phyloP scores from a whole-genome alignment of 495 filamentous ascomycete genomes.

The Polyplosphaeria fusca region DNA sequence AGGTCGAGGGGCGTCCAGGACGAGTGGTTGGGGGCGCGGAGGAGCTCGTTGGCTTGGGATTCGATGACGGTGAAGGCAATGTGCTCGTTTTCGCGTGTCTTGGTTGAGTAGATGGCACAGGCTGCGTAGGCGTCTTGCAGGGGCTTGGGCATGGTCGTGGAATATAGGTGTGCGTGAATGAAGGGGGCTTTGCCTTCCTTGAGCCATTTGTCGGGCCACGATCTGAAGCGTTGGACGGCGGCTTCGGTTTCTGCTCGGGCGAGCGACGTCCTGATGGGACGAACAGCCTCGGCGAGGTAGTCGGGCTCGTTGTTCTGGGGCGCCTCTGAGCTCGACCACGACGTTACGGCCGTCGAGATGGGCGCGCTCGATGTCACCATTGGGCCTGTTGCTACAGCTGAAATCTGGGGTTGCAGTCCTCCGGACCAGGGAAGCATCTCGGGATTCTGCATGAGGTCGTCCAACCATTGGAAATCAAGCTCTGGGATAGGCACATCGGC shows the following conservation, averaged over 20 bases:
- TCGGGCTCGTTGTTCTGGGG: conserved; percentile 3
- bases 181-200: conserved; percentile 30
- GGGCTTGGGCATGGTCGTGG: conserved; percentile 14
- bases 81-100: conserved; percentile 13
- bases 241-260: conserved; percentile 17
- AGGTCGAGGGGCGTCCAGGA: conserved; percentile 27
- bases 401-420: conserved; percentile 11
- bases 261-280: not conserved
- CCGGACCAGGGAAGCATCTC: conserved; percentile 21
- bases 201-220: conserved; percentile 28
- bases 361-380: not conserved
- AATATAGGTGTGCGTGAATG: conserved; percentile 20
- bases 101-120: conserved; percentile 30
- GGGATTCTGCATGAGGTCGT: conserved; percentile 18
- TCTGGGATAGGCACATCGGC: conserved; percentile 13
- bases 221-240: conserved; percentile 22
- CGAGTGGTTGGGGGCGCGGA: conserved; percentile 11
- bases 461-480: conserved; percentile 29
- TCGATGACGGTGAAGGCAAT: conserved; percentile 30
- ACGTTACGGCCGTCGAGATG: not conserved
- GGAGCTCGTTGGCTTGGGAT: conserved; percentile 25
- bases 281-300: not conserved
- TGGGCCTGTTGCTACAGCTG: not conserved
- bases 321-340: not conserved
- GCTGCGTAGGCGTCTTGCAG: conserved; percentile 31